Base-by-base conservation (phyloP, 768 basidiomycete species). In the Naganishia antarctica region DNA sequence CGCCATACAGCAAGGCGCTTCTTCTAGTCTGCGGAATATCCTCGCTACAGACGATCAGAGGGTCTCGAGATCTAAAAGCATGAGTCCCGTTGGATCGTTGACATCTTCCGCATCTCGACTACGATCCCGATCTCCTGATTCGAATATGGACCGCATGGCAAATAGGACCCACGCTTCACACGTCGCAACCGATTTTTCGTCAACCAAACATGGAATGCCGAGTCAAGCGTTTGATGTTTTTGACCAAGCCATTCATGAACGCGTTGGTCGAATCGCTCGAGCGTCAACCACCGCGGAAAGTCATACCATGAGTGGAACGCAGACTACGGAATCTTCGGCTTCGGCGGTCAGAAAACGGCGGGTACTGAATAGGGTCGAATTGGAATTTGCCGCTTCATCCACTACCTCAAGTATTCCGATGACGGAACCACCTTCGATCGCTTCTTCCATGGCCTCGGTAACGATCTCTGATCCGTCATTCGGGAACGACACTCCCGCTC, bases 331-430 rank as follows among this genome's bases (percentile, higher is more conserved):
- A 40, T 57, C 53, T 21, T 57, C 53, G 3, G 26, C 34, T 25
- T 57, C 53, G 3, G 53, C 34, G 15, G 8, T 57, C 18, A 40
- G 61, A 40, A 67, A 63, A 44, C 41, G 66, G 28, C 62, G 57
- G 25, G 66, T 67, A 0, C 32, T 67, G 44, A 67, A 67, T 37
- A 41, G 66, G 0, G 61, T 67, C 31, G 61, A 63, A 26, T 31
- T 63, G 34, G 62, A 51, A 18, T 63, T 63, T 45, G 23, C 31
- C 28, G 53, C 23, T 12, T 18, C 32, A 23, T 23, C 37, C 3
- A 40, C 32, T 1, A 37, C 37, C 1, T 37, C 53, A 2, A 40
- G 21, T 15, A 37, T n/a, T 21, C 32, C 53, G 12, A 40, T 21
- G 6, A 40, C 53, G 16, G 53, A 57, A 25, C 53, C 53, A 2